These are phyloP conservation scores for Rhizopogon sp. DNA, from an alignment of 768 basidiomycete genomes.

Conservation along the genomic window DNA sequence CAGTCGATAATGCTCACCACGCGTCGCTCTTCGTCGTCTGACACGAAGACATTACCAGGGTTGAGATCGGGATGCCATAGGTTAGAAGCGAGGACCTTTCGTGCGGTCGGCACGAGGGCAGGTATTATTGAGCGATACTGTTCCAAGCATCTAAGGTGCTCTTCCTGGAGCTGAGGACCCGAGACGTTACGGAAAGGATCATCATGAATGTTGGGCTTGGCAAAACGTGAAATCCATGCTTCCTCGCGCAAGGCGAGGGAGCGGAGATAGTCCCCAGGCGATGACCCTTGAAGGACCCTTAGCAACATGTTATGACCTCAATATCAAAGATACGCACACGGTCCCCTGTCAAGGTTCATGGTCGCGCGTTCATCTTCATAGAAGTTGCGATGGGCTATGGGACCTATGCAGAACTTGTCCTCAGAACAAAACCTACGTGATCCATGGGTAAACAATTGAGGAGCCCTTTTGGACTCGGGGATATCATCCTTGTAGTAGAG, in stretches of 20 bases:
- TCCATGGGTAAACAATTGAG: slow-evolving; percentile 5
- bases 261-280: slow-evolving; percentile 14
- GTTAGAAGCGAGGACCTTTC: slow-evolving; percentile 14
- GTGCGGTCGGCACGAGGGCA: slow-evolving; percentile 15
- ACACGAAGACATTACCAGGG: slow-evolving; percentile 21
- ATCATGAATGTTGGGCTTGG: slow-evolving; percentile 10
- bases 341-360: slow-evolving; percentile 26
- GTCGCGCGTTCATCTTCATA: slow-evolving; percentile 21
- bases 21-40: slow-evolving; percentile 8
- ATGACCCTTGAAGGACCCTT: slow-evolving; percentile 11
- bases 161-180: slow-evolving; percentile 11
- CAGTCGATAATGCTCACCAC: slow-evolving; percentile 25
- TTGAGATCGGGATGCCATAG: slow-evolving; percentile 28
- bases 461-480: slow-evolving; percentile 1
- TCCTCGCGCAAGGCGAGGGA: slow-evolving; percentile 17
- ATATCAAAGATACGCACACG: slow-evolving; percentile 21
- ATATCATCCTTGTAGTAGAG: slow-evolving; percentile 28
- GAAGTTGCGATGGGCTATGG: slow-evolving; percentile 21
- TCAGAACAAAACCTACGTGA: slow-evolving; percentile 11
- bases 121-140: slow-evolving; percentile 19
- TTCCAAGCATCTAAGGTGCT: slow-evolving; percentile 15
- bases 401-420: slow-evolving; percentile 27
- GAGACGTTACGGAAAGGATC: slow-evolving; percentile 12
- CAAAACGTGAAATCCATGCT: slow-evolving; percentile 10
- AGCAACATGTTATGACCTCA: not conserved